Evolutionary conservation across 1,284 basidiomycete species (phyloP).

Genomic region (Leccinum proliferum): DNA sequence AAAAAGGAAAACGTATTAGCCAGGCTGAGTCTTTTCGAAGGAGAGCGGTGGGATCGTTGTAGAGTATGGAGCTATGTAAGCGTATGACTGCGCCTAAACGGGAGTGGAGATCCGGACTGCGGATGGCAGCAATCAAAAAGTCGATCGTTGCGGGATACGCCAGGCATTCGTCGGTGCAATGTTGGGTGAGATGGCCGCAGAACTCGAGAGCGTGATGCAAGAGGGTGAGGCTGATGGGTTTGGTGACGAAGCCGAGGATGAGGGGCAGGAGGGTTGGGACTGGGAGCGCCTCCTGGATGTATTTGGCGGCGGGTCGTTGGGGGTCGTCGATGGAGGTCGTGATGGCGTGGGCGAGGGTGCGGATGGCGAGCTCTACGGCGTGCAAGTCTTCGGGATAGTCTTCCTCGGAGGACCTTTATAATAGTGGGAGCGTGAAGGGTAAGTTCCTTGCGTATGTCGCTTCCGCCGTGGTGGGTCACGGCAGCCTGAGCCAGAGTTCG

Average conservation of each 20-base stretch:
- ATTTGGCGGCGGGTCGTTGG: conserved; percentile 29
- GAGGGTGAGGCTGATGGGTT: conserved; percentile 39
- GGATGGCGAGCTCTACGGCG: conserved; percentile 23
- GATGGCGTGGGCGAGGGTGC: conserved; percentile 49
- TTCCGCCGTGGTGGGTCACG: too few relatives aligned
- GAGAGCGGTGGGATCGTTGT: conserved; percentile 40
- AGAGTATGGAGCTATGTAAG: conserved; percentile 34
- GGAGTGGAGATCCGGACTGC: conserved; percentile 45
- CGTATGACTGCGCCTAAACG: conserved; percentile 51
- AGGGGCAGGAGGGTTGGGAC: conserved; percentile 40
- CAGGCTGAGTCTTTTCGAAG: conserved; percentile 72
- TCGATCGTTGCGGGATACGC: conserved; percentile 37
- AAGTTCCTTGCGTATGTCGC: too few relatives aligned
- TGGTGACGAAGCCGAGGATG: conserved; percentile 38
- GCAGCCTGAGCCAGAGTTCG: too few relatives aligned
- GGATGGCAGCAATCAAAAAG: conserved; percentile 51
- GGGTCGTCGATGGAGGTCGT: conserved; percentile 39
- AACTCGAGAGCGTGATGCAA: conserved; percentile 49
- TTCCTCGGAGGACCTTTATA: too few relatives aligned
- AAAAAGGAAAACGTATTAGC: conserved; percentile 56
- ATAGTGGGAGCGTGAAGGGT: too few relatives aligned
- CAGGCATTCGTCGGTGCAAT: conserved; percentile 40
- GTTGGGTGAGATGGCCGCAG: conserved; percentile 37
- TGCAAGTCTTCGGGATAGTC: too few relatives aligned
- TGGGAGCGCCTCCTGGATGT: conserved; percentile 37